Percentiles rank a stretch among this genome's conserved stretches.
phyloP scores from a whole-genome alignment of 345 rosid species.

The Citropsis articulata region DNA sequence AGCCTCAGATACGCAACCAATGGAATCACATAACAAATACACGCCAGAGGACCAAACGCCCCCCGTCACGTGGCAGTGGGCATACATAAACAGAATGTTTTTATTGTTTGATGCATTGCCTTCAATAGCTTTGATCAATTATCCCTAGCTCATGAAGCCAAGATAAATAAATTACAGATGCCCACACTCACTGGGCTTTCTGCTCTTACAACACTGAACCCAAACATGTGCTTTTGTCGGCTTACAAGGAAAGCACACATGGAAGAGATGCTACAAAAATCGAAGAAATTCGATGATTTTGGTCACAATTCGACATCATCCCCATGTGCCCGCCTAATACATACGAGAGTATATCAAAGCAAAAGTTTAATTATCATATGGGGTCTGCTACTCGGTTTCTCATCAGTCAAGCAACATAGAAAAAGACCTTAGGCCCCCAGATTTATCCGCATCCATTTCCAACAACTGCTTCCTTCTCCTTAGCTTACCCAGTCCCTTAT shows the following conservation, averaged over 20 bases:
- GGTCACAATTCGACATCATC: constrained; percentile 13
- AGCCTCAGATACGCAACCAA: background rate
- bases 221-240: constrained; percentile 38
- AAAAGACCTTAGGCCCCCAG: constrained; percentile 19
- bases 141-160: background rate
- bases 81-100: constrained; percentile 23
- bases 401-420: constrained; percentile 18
- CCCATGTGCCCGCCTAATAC: constrained; percentile 25
- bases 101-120: background rate
- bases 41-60: background rate
- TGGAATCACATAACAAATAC: constrained; percentile 2
- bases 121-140: too few relatives aligned
- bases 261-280: constrained; percentile 1
- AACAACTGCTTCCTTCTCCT: background rate
- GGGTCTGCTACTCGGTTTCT: constrained; percentile 3
- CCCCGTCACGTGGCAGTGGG: background rate
- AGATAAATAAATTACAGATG: background rate
- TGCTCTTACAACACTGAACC: constrained; percentile 8
- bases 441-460: background rate
- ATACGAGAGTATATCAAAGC: constrained; percentile 7
- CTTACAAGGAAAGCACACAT: constrained; percentile 27
- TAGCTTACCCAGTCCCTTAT: background rate
- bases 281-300: constrained; percentile 28
- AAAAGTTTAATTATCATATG: constrained; percentile 13
- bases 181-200: constrained; percentile 3